These are phyloP conservation scores for Lepiota brunneoincarnata DNA, from an alignment of 768 basidiomycete species.

Conservation along the genomic window DNA sequence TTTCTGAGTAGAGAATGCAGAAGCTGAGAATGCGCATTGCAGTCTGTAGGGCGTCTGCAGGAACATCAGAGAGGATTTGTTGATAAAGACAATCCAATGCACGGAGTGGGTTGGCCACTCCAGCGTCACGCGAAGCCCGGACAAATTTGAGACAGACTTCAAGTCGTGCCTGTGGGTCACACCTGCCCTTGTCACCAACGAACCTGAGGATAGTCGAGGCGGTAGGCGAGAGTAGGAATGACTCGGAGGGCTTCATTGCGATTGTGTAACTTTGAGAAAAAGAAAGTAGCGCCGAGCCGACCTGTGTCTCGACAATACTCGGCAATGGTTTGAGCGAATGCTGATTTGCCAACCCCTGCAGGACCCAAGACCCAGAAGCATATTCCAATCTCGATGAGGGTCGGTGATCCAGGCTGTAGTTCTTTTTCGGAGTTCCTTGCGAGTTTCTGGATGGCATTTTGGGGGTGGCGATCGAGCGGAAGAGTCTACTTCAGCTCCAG, in stretches of 20 bases:
- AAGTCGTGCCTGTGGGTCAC: neutral
- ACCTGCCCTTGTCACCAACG: neutral
- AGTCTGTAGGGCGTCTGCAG: neutral
- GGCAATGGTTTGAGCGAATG: neutral
- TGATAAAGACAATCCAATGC: slow-evolving; percentile 2
- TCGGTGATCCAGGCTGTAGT: no score
- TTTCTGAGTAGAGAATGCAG: neutral
- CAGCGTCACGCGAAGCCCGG: no score
- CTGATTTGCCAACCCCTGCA: slow-evolving; percentile 4
- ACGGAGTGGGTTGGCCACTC: neutral
- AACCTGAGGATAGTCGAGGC: neutral
- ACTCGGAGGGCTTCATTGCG: neutral
- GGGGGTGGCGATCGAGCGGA: no score
- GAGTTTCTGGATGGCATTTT: no score
- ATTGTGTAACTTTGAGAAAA: neutral
- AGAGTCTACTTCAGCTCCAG: no score
- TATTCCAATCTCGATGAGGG: neutral
- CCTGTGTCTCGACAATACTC: neutral
- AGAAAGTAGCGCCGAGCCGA: neutral
- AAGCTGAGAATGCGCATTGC: slow-evolving; percentile 6
- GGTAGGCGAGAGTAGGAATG: slow-evolving; percentile 1
- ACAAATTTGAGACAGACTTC: slow-evolving; percentile 3
- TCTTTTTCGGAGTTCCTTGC: no score
- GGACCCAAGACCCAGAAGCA: slow-evolving; percentile 1
- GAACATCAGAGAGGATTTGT: neutral